Evolutionary conservation across 768 basidiomycete genomes (phyloP), one percentile per base, ranked within the genome.

Genomic region (Collybiopsis luxurians): DNA sequence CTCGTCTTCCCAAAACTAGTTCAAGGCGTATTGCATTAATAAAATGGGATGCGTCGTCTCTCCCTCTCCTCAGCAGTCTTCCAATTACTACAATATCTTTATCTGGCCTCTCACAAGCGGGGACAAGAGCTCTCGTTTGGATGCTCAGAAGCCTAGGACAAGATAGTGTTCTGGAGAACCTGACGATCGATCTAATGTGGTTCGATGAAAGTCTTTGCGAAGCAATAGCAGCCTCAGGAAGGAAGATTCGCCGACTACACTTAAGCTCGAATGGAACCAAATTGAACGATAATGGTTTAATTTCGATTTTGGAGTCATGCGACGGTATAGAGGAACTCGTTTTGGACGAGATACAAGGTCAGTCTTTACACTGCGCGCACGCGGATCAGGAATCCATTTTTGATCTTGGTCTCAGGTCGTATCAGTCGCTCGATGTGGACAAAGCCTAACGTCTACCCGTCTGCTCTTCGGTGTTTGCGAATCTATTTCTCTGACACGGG

Each of bases 281-380:
- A 58, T 63, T 76, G 23, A 71, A 64, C 13, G 74, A 76, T 59
- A 65, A 63, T 38, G 71, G 74, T 1, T 47, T 76, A 13, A 46
- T 67, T 24, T 55, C 64, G 2, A 64, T 76, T 26, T 48, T 76
- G 30, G 71, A 73, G 60, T 66, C 68, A 4, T 72, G 72, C 51
- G 71, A 72, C 43, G 49, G 55, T 3, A 56, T 76, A 43, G 69
- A 72, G 60, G 67, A 67, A 17, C 60, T 76, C 19, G 55, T 50
- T 30, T 59, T 76, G 19, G 66, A 69, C n/a, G 71, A 74, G 42
- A 73, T 75, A 10, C 64, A 76, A 68, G 75, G 75, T 74, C 47
- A 60, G 39, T 36, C 48, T 46, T 31, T 28, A 17, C 9, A n/a
- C 19, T 15, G 17, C 17, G 19, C 9, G 13, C 5, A 10, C 40